phyloP scores from a whole-genome alignment of 2,329 filamentous ascomycete species.

The Fusarium staphyleae region DNA sequence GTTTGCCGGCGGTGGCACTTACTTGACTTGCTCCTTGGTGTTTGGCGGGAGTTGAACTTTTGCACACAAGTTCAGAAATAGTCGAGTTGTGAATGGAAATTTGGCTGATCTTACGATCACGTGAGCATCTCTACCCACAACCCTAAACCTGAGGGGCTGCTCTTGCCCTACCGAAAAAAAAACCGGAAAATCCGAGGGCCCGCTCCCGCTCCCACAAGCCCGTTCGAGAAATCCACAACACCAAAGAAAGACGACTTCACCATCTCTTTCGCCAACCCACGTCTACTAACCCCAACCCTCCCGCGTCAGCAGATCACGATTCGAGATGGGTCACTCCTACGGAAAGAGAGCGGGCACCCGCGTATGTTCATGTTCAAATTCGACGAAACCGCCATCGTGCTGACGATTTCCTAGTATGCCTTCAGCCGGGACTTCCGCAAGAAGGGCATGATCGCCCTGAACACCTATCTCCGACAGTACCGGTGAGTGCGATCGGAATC shows the following conservation, averaged over 20 bases:
- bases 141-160: constrained; percentile 43
- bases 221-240: constrained; percentile 49
- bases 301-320: constrained; percentile 56
- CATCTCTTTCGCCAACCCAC: constrained; percentile 51
- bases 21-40: constrained; percentile 52
- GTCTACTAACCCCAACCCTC: constrained; percentile 51
- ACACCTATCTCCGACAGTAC: constrained; percentile 94
- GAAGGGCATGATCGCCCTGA: constrained; percentile 91
- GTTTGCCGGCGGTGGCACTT: constrained; percentile 37
- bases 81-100: constrained; percentile 47
- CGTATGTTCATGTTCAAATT: constrained; percentile 59
- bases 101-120: constrained; percentile 41
- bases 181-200: constrained; percentile 48
- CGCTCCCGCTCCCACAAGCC: constrained; percentile 48
- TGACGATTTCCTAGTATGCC: constrained; percentile 68
- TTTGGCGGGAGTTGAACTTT: constrained; percentile 48
- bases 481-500: constrained; percentile 58
- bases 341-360: constrained; percentile 88
- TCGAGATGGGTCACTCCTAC: constrained; percentile 84
- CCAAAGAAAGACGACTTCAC: constrained; percentile 44
- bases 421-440: constrained; percentile 95
- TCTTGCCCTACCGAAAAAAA: constrained; percentile 49
- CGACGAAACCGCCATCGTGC: constrained; percentile 43
- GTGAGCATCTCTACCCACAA: constrained; percentile 36
- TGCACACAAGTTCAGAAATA: constrained; percentile 41